Conservation (phyloP, 2,329 filamentous ascomycete genomes). For the Scorias spongiosa region DNA sequence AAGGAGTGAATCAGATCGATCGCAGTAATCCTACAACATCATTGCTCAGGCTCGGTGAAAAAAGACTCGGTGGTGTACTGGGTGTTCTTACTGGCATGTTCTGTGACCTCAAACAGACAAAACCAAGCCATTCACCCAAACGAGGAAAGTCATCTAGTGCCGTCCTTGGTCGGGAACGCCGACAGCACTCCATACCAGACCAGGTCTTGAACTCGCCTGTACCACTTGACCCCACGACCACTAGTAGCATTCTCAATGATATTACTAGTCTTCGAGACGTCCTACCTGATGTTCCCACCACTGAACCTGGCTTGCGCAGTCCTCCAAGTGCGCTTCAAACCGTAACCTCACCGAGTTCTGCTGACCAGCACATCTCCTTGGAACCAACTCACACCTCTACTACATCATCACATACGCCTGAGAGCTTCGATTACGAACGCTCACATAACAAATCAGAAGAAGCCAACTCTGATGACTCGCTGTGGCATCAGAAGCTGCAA, state of each 20-base stretch:
- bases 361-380: neutral
- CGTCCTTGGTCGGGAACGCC: neutral
- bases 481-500: constrained; percentile 43
- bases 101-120: constrained; percentile 38
- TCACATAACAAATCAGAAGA: neutral
- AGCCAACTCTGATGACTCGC: constrained; percentile 13
- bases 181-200: neutral
- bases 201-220: neutral
- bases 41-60: constrained; percentile 39
- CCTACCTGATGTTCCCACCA: constrained; percentile 1
- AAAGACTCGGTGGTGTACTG: constrained; percentile 51
- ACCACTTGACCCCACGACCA: neutral
- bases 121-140: constrained; percentile 7
- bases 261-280: constrained; percentile 7
- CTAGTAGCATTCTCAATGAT: constrained; percentile 1
- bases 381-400: neutral
- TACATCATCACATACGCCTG: neutral
- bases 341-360: neutral
- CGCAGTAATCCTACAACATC: constrained; percentile 38
- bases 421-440: neutral
- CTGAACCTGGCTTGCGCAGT: neutral
- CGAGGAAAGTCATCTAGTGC: neutral
- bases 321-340: neutral
- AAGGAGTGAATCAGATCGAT: constrained; percentile 48
- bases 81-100: constrained; percentile 54